Conservation (phyloP, 1,284 basidiomycete genomes). For the Vanrija sp. region DNA sequence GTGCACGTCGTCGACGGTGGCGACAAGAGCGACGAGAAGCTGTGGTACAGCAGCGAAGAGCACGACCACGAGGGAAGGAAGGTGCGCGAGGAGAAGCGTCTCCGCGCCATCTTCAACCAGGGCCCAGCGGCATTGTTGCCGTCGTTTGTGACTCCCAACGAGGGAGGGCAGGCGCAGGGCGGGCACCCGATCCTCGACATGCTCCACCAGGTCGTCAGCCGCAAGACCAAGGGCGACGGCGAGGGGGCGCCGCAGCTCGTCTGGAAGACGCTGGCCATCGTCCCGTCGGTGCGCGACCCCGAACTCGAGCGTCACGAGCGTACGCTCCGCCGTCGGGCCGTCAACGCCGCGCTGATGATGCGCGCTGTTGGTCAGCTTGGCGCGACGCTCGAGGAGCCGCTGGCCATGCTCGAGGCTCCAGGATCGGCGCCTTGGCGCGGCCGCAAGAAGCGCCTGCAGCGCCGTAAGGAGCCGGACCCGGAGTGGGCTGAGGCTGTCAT, state of each 20-base stretch:
- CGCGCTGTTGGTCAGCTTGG: slow-evolving; percentile 70
- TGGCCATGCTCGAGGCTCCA: slow-evolving; percentile 20
- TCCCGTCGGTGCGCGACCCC: slow-evolving; percentile 61
- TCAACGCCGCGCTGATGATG: slow-evolving; percentile 27
- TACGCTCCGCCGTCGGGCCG: slow-evolving; percentile 56
- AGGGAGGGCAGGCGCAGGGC: background rate
- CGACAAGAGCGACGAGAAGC: slow-evolving; percentile 17
- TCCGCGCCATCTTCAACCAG: slow-evolving; percentile 21
- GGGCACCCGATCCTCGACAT: slow-evolving; percentile 14
- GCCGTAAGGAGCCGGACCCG: slow-evolving; percentile 58
- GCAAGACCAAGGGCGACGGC: slow-evolving; percentile 10
- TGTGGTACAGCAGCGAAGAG: slow-evolving; percentile 42
- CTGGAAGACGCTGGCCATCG: slow-evolving; percentile 59
- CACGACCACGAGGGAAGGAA: slow-evolving; percentile 26
- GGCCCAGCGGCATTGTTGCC: background rate
- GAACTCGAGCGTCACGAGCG: slow-evolving; percentile 59
- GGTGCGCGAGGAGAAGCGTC: slow-evolving; percentile 25
- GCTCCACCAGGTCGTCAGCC: slow-evolving; percentile 2
- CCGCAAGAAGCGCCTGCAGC: slow-evolving; percentile 63
- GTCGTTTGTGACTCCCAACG: background rate
- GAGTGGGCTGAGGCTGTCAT: slow-evolving; percentile 25
- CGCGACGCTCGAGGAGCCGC: slow-evolving; percentile 56
- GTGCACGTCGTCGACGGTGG: slow-evolving; percentile 15
- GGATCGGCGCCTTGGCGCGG: slow-evolving; percentile 60
- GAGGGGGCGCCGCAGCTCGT: background rate